phyloP scores from a whole-genome alignment of 345 rosid genomes.

The Salix udensis region DNA sequence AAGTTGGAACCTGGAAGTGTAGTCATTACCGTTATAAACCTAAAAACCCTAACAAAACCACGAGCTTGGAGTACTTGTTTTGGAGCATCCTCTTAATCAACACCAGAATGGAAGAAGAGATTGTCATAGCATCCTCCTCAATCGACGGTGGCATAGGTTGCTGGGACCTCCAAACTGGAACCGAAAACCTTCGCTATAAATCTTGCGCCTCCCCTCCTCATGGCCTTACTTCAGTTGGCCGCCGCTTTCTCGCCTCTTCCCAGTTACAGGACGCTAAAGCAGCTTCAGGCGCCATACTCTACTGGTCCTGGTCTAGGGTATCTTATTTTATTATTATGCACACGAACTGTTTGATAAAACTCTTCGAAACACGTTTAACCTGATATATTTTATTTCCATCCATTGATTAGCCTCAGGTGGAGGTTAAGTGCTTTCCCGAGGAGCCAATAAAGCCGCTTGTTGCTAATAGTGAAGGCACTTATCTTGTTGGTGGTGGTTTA shows the following conservation, averaged over 20 bases:
- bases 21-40: neutral
- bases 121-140: slow-evolving; percentile 66
- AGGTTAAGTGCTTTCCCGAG: slow-evolving; percentile 68
- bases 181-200: slow-evolving; percentile 55
- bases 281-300: slow-evolving; percentile 57
- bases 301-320: slow-evolving; percentile 80
- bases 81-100: neutral
- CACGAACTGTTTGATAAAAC: slow-evolving; percentile 13
- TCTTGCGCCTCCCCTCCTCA: slow-evolving; percentile 67
- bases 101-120: slow-evolving; percentile 23
- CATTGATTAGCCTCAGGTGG: slow-evolving; percentile 60
- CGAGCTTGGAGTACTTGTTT: neutral
- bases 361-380: neutral
- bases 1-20: neutral
- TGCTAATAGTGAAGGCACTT: slow-evolving; percentile 70
- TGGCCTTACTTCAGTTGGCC: slow-evolving; percentile 63
- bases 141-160: slow-evolving; percentile 65
- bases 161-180: slow-evolving; percentile 71
- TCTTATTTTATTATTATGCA: neutral
- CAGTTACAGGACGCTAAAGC: slow-evolving; percentile 60
- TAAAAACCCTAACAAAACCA: slow-evolving; percentile 4
- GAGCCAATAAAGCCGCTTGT: slow-evolving; percentile 65
- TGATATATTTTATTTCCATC: neutral
- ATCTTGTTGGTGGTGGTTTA: slow-evolving; percentile 71
- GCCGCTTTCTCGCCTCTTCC: slow-evolving; percentile 60